Base-by-base conservation (phyloP, 768 basidiomycete genomes). In the Lactarius vividus region DNA sequence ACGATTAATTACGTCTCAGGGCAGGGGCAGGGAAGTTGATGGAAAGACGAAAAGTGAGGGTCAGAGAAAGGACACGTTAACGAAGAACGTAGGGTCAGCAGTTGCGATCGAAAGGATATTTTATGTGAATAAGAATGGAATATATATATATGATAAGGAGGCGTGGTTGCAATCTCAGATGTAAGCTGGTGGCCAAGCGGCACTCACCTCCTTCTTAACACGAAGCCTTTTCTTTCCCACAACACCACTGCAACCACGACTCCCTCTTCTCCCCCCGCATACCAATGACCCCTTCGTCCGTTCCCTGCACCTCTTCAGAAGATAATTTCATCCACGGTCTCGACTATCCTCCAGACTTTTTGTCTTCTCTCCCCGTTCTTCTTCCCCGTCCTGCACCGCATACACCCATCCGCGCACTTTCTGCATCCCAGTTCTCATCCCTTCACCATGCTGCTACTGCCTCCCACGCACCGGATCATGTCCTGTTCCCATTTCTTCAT, bases 401-500 rank as follows among this genome's bases (percentile, higher is more conserved):
- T 59, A 71, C 75, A 10, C 78, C 80, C 63, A 79, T 81, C 64
- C 80, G 76, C 69, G 77, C 80, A 28, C 73, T 84, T 66, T 71
- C 77, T 56, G 79, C 77, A 3, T 61, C 71, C 26, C 76, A 84
- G 64, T 92, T 92, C 72, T 79, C 86, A 3, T 73, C 79, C 23
- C 76, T 94, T 59, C 88, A 89, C 63, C 81, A 85, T 71, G 74
- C 79, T n/a, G 84, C 91, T 69, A 78, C 85, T 68, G 80, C 84
- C 64, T 77, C 85, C 1, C 90, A 95, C 75, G 85, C 91, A 1
- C 89, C 89, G 0, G 94, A 96, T 77, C 80, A 82, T 46, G 82
- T 88, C 70, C 84, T 95, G 64, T 96, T 96, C 74, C 94, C 94
- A 0, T 96, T 94, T 77, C 78, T 94, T 18, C 94, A 95, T 72